Base-by-base conservation (phyloP, 2,329 filamentous ascomycete genomes). In the Alternaria triticina region DNA sequence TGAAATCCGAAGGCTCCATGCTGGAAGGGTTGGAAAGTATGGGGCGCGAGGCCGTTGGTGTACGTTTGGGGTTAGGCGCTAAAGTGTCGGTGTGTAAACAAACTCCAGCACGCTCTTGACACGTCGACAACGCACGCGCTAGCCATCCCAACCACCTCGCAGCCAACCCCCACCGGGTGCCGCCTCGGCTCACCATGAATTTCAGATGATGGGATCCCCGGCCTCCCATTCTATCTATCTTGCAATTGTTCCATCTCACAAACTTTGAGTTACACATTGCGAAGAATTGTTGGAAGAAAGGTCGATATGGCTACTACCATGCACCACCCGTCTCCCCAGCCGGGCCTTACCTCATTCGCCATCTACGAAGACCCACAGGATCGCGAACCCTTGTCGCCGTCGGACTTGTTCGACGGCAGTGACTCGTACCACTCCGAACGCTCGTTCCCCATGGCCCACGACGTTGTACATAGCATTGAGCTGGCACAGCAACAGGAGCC, bases 331-430 rank as follows among this genome's bases (percentile, higher is more conserved):
- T 70, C 73, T 47, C 71, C 74, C 49, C 74, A 74, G 50, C 56
- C 60, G 59, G 74, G 73, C 60, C 65, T 71, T 54, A 68, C 74
- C 13, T 73, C 76, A 40, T 79, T 78, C 66, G 71, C 73, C 17
- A 76, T 77, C 28, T 76, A 77, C 65, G 74, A 78, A 68, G 74
- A 78, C 50, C 67, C 67, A 49, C 75, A 79, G 30, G 74, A 77
- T 55, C 66, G 70, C 28, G 71, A 73, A 49, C 69, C 71, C 33
- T 62, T 73, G 15, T 78, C 75, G 28, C 75, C 76, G 0, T 72
- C 73, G 3, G 71, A 74, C 36, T 70, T 71, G 59, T 75, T 75
- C 64, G 77, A 77, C 36, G 76, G 71, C 43, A 74, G 75, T 40
- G 67, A 70, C 46, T 77, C 75, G n/a, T 77, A 74, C 68, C 69